Conservation (phyloP, 2,329 filamentous ascomycete species). For the Annulohypoxylon truncatum region DNA sequence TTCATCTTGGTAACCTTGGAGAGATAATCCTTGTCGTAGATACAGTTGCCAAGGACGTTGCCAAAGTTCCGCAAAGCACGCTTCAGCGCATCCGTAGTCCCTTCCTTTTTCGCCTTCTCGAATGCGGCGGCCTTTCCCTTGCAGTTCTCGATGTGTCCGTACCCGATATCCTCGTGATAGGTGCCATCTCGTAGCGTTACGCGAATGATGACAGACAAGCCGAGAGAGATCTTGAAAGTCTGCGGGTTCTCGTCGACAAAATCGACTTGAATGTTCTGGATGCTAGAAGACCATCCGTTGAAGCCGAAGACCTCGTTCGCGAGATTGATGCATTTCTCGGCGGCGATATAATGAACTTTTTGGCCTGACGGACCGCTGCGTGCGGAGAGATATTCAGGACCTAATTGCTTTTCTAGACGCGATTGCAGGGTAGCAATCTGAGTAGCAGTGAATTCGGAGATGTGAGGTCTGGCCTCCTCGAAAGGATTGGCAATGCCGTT, state of each 20-base stretch:
- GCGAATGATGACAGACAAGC: slow-evolving; percentile 88
- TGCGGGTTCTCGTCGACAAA: slow-evolving; percentile 89
- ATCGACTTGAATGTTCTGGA: slow-evolving; percentile 93
- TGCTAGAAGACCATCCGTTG: slow-evolving; percentile 85
- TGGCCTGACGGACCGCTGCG: slow-evolving; percentile 84
- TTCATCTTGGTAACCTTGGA: slow-evolving; percentile 92
- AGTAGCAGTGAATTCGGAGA: slow-evolving; percentile 86
- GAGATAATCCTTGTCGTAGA: slow-evolving; percentile 96
- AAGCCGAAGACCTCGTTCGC: slow-evolving; percentile 52
- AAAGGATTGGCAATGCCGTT: slow-evolving; percentile 79
- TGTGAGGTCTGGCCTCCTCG: slow-evolving; percentile 73
- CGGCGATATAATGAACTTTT: slow-evolving; percentile 93
- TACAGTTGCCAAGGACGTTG: slow-evolving; percentile 96
- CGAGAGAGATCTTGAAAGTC: slow-evolving; percentile 83
- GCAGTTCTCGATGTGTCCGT: slow-evolving; percentile 95
- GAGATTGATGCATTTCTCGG: slow-evolving; percentile 91
- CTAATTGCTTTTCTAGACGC: slow-evolving; percentile 90
- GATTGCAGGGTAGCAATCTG: slow-evolving; percentile 90
- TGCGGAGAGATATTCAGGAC: slow-evolving; percentile 94
- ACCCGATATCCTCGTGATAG: slow-evolving; percentile 98
- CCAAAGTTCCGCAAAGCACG: slow-evolving; percentile 90
- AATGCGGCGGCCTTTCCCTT: slow-evolving; percentile 96
- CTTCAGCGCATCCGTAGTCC: slow-evolving; percentile 93
- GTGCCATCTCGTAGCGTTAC: slow-evolving; percentile 93
- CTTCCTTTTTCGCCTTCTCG: slow-evolving; percentile 99